Percentiles rank a stretch among this genome's conserved stretches.
Evolutionary conservation across 352 stramenopile genomes (phyloP).

Genomic region (Phytophthora tubulina): DNA sequence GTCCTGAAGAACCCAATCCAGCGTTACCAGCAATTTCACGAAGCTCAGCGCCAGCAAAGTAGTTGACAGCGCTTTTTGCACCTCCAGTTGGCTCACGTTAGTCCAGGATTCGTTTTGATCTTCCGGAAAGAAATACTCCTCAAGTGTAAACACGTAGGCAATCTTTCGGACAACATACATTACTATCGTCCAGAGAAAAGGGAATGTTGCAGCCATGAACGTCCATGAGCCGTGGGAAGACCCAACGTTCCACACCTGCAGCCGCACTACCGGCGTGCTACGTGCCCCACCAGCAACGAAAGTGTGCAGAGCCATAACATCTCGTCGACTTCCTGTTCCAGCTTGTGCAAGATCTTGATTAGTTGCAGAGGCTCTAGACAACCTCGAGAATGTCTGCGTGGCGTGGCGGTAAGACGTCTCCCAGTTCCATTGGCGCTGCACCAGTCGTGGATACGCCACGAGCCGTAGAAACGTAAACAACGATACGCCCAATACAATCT

Average conservation of each 20-base stretch:
- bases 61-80: conserved; percentile 48
- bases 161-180: conserved; percentile 25
- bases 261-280: conserved; percentile 20
- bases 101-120: conserved; percentile 15
- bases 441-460: conserved; percentile 47
- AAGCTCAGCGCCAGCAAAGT: conserved; percentile 50
- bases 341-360: neutral
- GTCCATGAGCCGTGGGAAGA: conserved; percentile 65
- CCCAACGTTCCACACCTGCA: conserved; percentile 34
- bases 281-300: conserved; percentile 25
- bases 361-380: conserved; percentile 28
- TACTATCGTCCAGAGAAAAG: conserved; percentile 45
- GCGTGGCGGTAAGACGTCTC: conserved; percentile 40
- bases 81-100: conserved; percentile 36
- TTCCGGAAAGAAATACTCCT: conserved; percentile 26
- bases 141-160: conserved; percentile 5
- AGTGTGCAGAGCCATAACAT: conserved; percentile 33
- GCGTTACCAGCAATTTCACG: conserved; percentile 52
- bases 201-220: conserved; percentile 49
- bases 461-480: conserved; percentile 50
- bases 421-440: conserved; percentile 66
- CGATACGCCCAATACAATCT: conserved; percentile 24
- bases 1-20: conserved; percentile 62
- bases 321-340: neutral
- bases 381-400: conserved; percentile 36